These are phyloP conservation scores for Paxillus rubicundulus DNA, from an alignment of 768 basidiomycete genomes.

Conservation along the genomic window DNA sequence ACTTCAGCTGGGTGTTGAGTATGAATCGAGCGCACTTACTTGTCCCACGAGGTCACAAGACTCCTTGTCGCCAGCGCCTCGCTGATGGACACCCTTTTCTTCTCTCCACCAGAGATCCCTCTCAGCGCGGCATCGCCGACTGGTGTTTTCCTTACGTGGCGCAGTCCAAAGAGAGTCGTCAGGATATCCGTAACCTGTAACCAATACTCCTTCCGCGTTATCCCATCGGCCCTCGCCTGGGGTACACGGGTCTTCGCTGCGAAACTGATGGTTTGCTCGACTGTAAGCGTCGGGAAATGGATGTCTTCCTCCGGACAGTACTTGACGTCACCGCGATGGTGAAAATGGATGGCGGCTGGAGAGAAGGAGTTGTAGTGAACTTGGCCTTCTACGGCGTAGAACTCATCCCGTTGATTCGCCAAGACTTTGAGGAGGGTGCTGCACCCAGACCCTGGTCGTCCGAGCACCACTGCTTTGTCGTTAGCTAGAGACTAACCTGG, in stretches of 20 bases:
- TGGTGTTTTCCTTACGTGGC: constrained; percentile 66
- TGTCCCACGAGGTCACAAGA: constrained; percentile 78
- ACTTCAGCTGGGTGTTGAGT: too few species aligned
- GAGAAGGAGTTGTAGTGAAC: constrained; percentile 76
- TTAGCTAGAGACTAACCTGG: not conserved
- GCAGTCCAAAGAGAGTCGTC: constrained; percentile 72
- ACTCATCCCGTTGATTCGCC: constrained; percentile 72
- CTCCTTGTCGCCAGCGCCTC: constrained; percentile 72
- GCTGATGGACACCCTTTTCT: constrained; percentile 78
- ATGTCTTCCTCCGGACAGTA: constrained; percentile 85
- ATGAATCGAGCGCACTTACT: constrained; percentile 35
- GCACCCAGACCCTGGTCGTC: constrained; percentile 84
- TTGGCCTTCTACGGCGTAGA: constrained; percentile 62
- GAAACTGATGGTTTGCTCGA: constrained; percentile 71
- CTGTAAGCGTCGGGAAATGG: constrained; percentile 82
- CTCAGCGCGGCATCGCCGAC: constrained; percentile 80
- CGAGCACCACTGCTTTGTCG: constrained; percentile 63
- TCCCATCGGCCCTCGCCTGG: constrained; percentile 42
- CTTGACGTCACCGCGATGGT: constrained; percentile 75
- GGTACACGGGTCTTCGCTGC: constrained; percentile 70
- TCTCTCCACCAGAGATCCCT: constrained; percentile 75
- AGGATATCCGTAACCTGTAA: constrained; percentile 42
- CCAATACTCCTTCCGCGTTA: constrained; percentile 36
- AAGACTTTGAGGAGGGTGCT: constrained; percentile 80
- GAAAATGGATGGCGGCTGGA: constrained; percentile 57